These are phyloP conservation scores for Penicillium sp. DNA, from an alignment of 2,329 filamentous ascomycete species.

Conservation along the genomic window DNA sequence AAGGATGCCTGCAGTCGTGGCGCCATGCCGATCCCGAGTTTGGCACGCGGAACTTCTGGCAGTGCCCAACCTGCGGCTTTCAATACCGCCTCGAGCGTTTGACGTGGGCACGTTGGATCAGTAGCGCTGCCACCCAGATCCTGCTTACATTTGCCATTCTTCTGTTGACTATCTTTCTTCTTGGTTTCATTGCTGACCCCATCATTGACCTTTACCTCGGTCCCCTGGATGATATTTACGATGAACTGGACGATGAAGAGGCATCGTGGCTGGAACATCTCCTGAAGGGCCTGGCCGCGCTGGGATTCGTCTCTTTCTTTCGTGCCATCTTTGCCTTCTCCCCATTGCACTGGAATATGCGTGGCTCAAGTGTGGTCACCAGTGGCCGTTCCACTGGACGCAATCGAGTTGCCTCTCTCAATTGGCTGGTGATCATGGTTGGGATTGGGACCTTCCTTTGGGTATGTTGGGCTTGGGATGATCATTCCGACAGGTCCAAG, in stretches of 20 bases:
- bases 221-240: constrained; percentile 62
- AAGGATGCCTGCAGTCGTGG: constrained; percentile 82
- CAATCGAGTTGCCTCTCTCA: constrained; percentile 73
- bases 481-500: background rate
- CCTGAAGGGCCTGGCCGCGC: constrained; percentile 80
- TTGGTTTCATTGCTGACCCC: constrained; percentile 90
- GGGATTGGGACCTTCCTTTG: constrained; percentile 76
- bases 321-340: constrained; percentile 74
- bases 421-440: constrained; percentile 73
- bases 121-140: constrained; percentile 65
- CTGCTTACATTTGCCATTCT: constrained; percentile 70
- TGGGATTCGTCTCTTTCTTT: constrained; percentile 80
- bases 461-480: constrained; percentile 53
- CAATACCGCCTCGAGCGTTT: constrained; percentile 75
- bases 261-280: constrained; percentile 79
- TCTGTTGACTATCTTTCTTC: constrained; percentile 67
- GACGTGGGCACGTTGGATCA: constrained; percentile 68
- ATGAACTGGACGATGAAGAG: constrained; percentile 46
- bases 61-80: constrained; percentile 85
- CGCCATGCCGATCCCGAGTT: constrained; percentile 67
- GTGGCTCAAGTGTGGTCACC: constrained; percentile 49
- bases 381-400: constrained; percentile 60
- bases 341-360: constrained; percentile 65
- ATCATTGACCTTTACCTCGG: constrained; percentile 87
- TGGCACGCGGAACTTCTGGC: constrained; percentile 69